phyloP scores from a whole-genome alignment of 2,329 filamentous ascomycete genomes.

The Huntiella moniliformis region DNA sequence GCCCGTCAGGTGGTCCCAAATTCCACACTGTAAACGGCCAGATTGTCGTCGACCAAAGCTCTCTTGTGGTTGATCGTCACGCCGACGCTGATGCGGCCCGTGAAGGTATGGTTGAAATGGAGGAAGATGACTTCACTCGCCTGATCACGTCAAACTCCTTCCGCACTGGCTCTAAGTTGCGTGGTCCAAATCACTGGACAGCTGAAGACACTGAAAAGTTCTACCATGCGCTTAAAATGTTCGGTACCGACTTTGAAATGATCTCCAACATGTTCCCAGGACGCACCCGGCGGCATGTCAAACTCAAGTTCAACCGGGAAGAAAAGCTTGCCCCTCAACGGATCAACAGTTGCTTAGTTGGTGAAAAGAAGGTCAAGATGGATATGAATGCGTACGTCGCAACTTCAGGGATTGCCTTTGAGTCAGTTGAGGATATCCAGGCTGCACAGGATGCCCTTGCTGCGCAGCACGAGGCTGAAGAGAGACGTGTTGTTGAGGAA shows the following conservation, averaged over 20 bases:
- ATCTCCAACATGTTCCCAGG: conserved; percentile 59
- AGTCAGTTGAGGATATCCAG: conserved; percentile 35
- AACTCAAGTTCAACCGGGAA: conserved; percentile 68
- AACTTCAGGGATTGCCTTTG: conserved; percentile 33
- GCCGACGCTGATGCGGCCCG: conserved; percentile 36
- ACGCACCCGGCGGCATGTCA: conserved; percentile 54
- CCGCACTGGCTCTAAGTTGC: conserved; percentile 39
- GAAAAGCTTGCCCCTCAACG: conserved; percentile 46
- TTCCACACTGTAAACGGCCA: conserved; percentile 52
- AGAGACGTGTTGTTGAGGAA: conserved; percentile 26
- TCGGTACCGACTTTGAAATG: conserved; percentile 69
- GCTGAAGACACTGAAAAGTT: conserved; percentile 55
- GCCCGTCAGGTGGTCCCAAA: conserved; percentile 24
- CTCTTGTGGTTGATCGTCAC: conserved; percentile 49
- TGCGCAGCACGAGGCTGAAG: conserved; percentile 27
- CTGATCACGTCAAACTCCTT: conserved; percentile 52
- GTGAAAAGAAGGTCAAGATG: conserved; percentile 37
- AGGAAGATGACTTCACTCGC: conserved; percentile 62
- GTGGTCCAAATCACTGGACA: conserved; percentile 49
- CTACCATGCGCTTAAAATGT: conserved; percentile 55
- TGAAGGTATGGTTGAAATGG: conserved; percentile 41
- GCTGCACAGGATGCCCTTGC: conserved; percentile 32
- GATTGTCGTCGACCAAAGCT: conserved; percentile 51
- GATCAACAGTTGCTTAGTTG: conserved; percentile 45
- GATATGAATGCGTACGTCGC: conserved; percentile 42